These are phyloP conservation scores for Chenopodium quinoa DNA, from an alignment of 148 eudicot genomes.

Conservation along the genomic window DNA sequence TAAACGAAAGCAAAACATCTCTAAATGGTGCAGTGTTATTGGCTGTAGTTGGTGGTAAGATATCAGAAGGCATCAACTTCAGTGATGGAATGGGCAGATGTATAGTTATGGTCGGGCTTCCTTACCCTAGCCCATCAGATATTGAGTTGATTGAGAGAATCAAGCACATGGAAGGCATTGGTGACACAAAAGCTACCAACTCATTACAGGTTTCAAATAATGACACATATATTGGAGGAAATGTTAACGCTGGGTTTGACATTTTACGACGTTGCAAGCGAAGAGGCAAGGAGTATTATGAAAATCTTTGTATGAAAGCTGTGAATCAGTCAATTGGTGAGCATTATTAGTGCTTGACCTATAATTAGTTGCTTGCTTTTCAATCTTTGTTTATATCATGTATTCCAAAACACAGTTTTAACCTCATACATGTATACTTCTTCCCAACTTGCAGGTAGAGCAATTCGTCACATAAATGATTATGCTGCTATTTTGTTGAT, in stretches of 20 bases:
- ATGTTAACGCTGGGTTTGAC: constrained; percentile 62
- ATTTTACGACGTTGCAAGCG: constrained; percentile 72
- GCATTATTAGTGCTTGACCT: constrained; percentile 18
- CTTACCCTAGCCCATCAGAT: constrained; percentile 91
- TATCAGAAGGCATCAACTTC: constrained; percentile 96
- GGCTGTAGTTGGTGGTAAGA: constrained; percentile 95
- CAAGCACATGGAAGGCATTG: constrained; percentile 83
- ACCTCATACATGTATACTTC: background rate
- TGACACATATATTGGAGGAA: constrained; percentile 32
- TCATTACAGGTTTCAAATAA: constrained; percentile 17
- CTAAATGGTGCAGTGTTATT: constrained; percentile 74
- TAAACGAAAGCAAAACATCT: constrained; percentile 31
- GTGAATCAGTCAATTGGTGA: constrained; percentile 97
- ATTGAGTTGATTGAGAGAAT: constrained; percentile 79
- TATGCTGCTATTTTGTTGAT: constrained; percentile 88
- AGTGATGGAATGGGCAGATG: constrained; percentile 97
- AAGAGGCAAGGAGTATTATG: constrained; percentile 85
- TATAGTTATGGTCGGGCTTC: constrained; percentile 92
- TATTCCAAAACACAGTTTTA: background rate
- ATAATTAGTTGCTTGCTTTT: background rate
- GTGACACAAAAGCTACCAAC: constrained; percentile 26
- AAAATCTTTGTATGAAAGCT: constrained; percentile 97
- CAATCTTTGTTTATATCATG: background rate
- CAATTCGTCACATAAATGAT: constrained; percentile 83
- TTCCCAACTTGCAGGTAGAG: constrained; percentile 57